These are phyloP conservation scores for Omphalotus olearius DNA, from an alignment of 1,284 basidiomycete genomes.

Conservation along the genomic window DNA sequence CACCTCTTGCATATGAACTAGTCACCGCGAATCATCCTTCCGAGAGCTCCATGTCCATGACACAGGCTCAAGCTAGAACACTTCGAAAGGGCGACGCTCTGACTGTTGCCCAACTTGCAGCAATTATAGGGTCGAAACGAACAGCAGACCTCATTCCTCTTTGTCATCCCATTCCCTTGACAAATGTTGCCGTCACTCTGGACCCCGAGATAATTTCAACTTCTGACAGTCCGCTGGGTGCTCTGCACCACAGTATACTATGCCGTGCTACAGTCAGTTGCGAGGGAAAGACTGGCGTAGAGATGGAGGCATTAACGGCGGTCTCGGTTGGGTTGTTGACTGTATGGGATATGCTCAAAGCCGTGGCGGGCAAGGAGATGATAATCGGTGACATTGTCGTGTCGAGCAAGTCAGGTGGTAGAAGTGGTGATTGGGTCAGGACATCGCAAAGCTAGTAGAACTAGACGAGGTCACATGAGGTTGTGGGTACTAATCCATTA, in stretches of 20 bases:
- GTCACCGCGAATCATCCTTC: constrained; percentile 37
- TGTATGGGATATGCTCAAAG: constrained; percentile 92
- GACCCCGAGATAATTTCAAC: constrained; percentile 32
- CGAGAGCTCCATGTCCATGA: constrained; percentile 25
- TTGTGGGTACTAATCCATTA: too few species aligned
- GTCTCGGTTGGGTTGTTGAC: constrained; percentile 78
- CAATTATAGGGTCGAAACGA: constrained; percentile 83
- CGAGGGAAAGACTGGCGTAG: constrained; percentile 82
- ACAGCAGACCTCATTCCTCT: constrained; percentile 82
- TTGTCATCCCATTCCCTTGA: constrained; percentile 76
- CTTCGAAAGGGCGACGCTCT: constrained; percentile 73
- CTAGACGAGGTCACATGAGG: too few species aligned
- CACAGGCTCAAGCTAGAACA: constrained; percentile 41
- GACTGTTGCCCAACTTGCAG: constrained; percentile 77
- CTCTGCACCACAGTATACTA: constrained; percentile 44
- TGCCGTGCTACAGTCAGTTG: constrained; percentile 70
- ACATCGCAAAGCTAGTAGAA: background rate
- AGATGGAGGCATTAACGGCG: constrained; percentile 91
- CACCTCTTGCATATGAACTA: constrained; percentile 59
- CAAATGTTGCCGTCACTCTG: constrained; percentile 64
- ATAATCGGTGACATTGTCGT: constrained; percentile 67
- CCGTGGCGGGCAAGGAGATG: constrained; percentile 84
- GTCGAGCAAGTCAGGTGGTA: constrained; percentile 67
- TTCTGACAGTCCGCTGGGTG: constrained; percentile 10
- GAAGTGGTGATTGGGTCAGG: constrained; percentile 61